Evolutionary conservation across 345 rosid species (phyloP), one percentile per base, ranked within the genome.

Genomic region (Boechera stricta): DNA sequence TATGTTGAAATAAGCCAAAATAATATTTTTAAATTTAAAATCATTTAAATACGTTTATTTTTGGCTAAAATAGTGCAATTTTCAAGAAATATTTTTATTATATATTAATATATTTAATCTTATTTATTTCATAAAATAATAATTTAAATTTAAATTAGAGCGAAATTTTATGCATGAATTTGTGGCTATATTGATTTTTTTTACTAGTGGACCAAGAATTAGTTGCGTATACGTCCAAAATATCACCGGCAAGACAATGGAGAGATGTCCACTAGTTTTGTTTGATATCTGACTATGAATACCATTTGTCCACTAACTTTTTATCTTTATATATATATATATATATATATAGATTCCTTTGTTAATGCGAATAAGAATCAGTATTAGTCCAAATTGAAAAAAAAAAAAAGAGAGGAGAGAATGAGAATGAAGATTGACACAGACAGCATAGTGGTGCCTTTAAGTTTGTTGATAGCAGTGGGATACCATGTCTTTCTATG

Each of bases 201-300:
- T 16, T 16, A 16, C 16, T 16, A 16, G 16, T 16, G 16, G 47
- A 24, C 33, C 21, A 4, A 52, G 18, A 75, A 75, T 47, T 48
- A 48, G 58, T 67, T 48, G 53, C 61, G 73, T 75, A 67, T 59
- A 67, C 73, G 67, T 59, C 68, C 73, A 75, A 67, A 48, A 47
- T 10, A 48, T 67, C 24, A 59, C 79, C 61, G 16, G 44, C 52
- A 67, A 35, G 26, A 67, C 67, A 60, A 58, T 52, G 57, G 8
- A 76, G 67, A 42, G 63, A 68, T 60, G 49, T 75, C 79, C 79
- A 76, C 70, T 63, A 76, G 35, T 35, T 13, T 68, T 31, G 18
- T 70, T 77, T 77, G 80, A 77, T 77, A 45, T 77, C 75, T 77
- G 80, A 77, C 76, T 54, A 35, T 54, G 80, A 77, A 70, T 77